Percentiles rank a stretch among this genome's conserved stretches.
phyloP scores from a whole-genome alignment of 495 filamentous ascomycete species.

The Talaromyces adpressus region DNA sequence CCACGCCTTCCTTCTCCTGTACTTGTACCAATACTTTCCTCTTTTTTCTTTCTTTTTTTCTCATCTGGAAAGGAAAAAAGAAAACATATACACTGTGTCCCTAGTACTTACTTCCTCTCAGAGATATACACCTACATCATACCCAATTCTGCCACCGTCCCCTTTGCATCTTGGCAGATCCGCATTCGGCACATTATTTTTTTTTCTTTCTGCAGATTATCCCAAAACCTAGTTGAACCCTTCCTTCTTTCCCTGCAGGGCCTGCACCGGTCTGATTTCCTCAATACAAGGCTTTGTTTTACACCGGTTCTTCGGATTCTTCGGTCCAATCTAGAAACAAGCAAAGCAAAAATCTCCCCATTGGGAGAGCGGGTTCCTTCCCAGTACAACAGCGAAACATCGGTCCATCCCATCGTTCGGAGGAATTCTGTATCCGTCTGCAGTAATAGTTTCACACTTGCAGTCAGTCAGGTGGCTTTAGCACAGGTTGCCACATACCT shows the following conservation, averaged over 20 bases:
- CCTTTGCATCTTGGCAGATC: not conserved
- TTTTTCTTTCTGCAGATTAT: not conserved
- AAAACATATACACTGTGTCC: not conserved
- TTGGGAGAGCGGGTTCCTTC: not conserved
- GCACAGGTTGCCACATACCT: not conserved
- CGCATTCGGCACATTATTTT: not conserved
- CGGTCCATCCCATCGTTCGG: not conserved
- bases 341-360: slow-evolving; percentile 4
- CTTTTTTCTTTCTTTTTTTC: not conserved
- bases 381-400: not conserved
- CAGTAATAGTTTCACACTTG: slow-evolving; percentile 1
- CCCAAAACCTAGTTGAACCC: not conserved
- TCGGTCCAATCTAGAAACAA: not conserved
- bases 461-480: not conserved
- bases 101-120: not conserved
- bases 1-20: not conserved
- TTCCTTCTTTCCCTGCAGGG: not conserved
- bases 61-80: not conserved
- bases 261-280: not conserved
- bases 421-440: slow-evolving; percentile 1
- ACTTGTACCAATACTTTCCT: not conserved
- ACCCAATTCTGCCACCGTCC: not conserved
- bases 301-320: not conserved
- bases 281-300: not conserved
- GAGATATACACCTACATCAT: not conserved